Conservation (phyloP, 2,329 filamentous ascomycete species). For the Zymoseptoria pseudotritici region DNA sequence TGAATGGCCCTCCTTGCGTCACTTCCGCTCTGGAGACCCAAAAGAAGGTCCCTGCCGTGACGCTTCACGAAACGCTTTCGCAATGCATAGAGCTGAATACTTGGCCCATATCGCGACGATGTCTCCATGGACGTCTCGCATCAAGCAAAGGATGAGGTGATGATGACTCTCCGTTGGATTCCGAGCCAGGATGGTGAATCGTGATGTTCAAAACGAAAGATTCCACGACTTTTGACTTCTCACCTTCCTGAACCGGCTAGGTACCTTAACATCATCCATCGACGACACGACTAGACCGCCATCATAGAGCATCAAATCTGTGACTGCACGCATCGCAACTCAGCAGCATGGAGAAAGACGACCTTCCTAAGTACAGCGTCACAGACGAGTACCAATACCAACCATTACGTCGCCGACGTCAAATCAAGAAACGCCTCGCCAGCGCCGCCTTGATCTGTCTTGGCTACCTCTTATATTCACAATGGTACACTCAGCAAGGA, state of each 20-base stretch:
- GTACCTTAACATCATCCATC: background rate
- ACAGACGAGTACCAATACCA: constrained; percentile 3
- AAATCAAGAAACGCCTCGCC: background rate
- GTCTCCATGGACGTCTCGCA: no score
- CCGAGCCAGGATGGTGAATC: background rate
- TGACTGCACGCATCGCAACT: background rate
- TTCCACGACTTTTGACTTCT: background rate
- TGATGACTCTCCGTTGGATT: background rate
- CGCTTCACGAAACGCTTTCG: no score
- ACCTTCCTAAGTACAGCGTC: constrained; percentile 10
- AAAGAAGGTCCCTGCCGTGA: no score
- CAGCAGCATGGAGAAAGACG: constrained; percentile 12
- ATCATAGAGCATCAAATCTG: background rate
- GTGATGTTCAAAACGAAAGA: background rate
- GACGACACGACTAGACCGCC: background rate
- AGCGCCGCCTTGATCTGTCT: constrained; percentile 3
- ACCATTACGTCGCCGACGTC: background rate
- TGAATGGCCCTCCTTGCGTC: no score
- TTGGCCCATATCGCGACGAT: no score
- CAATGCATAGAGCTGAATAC: no score
- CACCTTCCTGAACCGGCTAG: background rate
- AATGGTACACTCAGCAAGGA: constrained; percentile 41
- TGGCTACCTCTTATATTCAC: constrained; percentile 3
- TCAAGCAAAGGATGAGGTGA: background rate
- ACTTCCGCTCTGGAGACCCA: no score